Evolutionary conservation across 495 filamentous ascomycete species (phyloP).

Genomic region (Thermothielavioides terrestris): DNA sequence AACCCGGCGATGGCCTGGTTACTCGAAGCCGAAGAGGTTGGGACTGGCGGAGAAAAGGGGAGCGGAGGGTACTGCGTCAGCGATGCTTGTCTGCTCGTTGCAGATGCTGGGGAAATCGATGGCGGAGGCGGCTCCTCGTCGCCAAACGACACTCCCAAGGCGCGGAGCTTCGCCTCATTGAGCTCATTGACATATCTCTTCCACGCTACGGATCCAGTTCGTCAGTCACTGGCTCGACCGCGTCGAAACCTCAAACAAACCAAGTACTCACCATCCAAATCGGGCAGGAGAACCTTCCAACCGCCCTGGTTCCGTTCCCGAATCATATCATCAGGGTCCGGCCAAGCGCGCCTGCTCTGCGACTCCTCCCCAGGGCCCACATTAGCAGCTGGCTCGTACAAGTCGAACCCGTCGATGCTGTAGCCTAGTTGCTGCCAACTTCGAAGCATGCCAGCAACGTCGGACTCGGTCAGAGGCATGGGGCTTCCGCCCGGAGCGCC

Average conservation of each 20-base stretch:
- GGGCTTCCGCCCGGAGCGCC: conserved; percentile 50
- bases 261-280: conserved; percentile 46
- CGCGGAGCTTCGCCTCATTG: conserved; percentile 82
- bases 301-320: conserved; percentile 43
- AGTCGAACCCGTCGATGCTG: conserved; percentile 60
- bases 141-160: conserved; percentile 73
- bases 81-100: conserved; percentile 52
- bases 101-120: conserved; percentile 43
- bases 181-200: conserved; percentile 70
- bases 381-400: conserved; percentile 38
- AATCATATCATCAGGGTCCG: conserved; percentile 51
- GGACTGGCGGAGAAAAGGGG: conserved; percentile 67
- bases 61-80: conserved; percentile 50
- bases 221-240: neutral
- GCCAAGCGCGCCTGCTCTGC: conserved; percentile 67
- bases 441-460: conserved; percentile 57
- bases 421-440: conserved; percentile 71
- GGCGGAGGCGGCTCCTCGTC: conserved; percentile 57
- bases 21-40: conserved; percentile 54
- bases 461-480: conserved; percentile 49
- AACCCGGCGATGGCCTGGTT: conserved; percentile 52
- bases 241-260: neutral
- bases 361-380: conserved; percentile 31
- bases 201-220: conserved; percentile 56
- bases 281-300: conserved; percentile 65